A percentile compares a stretch with the other conserved stretches of the same genome.
These are phyloP conservation scores for Gyrodon lividus DNA, from an alignment of 768 basidiomycete species.

Conservation along the genomic window DNA sequence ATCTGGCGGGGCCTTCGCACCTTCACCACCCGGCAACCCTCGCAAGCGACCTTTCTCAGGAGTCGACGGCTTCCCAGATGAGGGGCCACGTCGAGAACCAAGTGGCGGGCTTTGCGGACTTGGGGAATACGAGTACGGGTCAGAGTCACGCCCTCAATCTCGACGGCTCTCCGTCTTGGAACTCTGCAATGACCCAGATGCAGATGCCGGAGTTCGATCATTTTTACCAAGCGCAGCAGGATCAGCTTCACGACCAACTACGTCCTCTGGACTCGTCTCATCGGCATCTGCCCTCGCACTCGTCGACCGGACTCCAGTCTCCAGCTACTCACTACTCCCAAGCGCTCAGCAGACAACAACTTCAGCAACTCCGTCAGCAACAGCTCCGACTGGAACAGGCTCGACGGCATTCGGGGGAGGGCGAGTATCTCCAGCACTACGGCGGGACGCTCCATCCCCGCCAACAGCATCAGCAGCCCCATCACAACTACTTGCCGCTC, in stretches of 20 bases:
- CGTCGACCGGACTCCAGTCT: constrained; percentile 44
- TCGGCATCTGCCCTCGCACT: constrained; percentile 49
- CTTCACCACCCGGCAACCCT: constrained; percentile 42
- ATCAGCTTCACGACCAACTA: constrained; percentile 41
- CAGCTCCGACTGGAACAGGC: constrained; percentile 36
- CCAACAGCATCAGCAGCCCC: constrained; percentile 26
- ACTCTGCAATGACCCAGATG: constrained; percentile 75
- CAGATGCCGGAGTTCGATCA: constrained; percentile 44
- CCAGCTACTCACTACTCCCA: constrained; percentile 43
- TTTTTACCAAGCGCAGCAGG: constrained; percentile 41
- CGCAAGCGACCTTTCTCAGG: constrained; percentile 64
- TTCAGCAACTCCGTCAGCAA: constrained; percentile 37
- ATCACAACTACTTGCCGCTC: constrained; percentile 26
- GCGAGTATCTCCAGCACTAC: constrained; percentile 39
- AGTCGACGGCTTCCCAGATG: constrained; percentile 48
- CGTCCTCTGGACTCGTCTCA: constrained; percentile 46
- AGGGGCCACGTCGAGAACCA: constrained; percentile 40
- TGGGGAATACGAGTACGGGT: constrained; percentile 62
- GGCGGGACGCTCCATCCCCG: constrained; percentile 33
- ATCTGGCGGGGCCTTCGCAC: constrained; percentile 32
- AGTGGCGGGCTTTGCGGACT: constrained; percentile 27
- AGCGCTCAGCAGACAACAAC: constrained; percentile 47
- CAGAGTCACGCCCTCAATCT: constrained; percentile 76
- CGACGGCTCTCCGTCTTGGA: constrained; percentile 84
- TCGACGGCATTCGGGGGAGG: constrained; percentile 34